Conservation (phyloP, 306 rosid genomes). For the Malus asiatica region DNA sequence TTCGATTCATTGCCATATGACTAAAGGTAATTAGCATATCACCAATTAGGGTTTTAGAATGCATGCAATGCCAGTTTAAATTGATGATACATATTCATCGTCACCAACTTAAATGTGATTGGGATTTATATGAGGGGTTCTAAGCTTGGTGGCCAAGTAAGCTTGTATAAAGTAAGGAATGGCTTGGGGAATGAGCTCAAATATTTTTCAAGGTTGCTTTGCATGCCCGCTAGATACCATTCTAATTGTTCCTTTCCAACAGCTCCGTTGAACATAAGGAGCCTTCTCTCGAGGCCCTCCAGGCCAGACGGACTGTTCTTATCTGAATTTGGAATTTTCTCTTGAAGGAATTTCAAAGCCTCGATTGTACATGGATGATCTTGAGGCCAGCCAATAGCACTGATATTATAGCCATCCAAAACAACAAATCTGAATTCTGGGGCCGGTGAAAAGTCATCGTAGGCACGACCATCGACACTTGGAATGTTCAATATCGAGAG, state of each 20-base stretch:
- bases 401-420: slow-evolving; percentile 77
- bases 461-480: slow-evolving; percentile 40
- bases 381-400: slow-evolving; percentile 87
- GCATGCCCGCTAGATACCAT: slow-evolving; percentile 27
- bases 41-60: too few relatives aligned
- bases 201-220: too few relatives aligned
- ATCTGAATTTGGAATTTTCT: slow-evolving; percentile 69
- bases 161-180: too few relatives aligned
- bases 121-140: too few relatives aligned
- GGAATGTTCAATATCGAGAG: slow-evolving; percentile 66
- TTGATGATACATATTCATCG: too few relatives aligned
- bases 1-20: too few relatives aligned
- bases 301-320: slow-evolving; percentile 79
- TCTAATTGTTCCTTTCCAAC: slow-evolving; percentile 78
- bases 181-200: too few relatives aligned
- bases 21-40: too few relatives aligned
- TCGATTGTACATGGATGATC: slow-evolving; percentile 56
- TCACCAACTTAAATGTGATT: too few relatives aligned
- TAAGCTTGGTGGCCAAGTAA: too few relatives aligned
- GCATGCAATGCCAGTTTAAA: too few relatives aligned
- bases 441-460: slow-evolving; percentile 70
- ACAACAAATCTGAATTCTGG: slow-evolving; percentile 65
- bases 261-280: slow-evolving; percentile 87
- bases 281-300: slow-evolving; percentile 67
- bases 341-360: slow-evolving; percentile 52